phyloP scores from a whole-genome alignment of 148 eudicot genomes.

The Arctostaphylos glauca region DNA sequence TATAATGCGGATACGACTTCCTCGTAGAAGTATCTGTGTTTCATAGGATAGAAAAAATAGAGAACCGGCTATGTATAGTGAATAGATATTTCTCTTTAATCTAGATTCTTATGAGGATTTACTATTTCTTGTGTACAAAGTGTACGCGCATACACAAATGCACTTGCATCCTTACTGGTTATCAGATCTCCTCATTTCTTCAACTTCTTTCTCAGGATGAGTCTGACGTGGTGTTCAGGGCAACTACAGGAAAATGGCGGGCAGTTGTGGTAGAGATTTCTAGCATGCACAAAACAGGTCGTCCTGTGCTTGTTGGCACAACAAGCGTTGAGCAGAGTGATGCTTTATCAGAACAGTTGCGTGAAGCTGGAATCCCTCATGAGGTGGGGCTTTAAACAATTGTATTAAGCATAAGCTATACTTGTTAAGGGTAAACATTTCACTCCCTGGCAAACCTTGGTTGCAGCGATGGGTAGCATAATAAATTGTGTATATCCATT shows the following conservation, averaged over 20 bases:
- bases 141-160: slow-evolving; percentile 5
- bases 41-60: slow-evolving; percentile 1
- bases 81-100: slow-evolving; percentile 8
- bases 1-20: no score
- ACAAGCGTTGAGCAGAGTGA: slow-evolving; percentile 98
- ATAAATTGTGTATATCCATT: not conserved
- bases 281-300: slow-evolving; percentile 92
- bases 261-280: slow-evolving; percentile 97
- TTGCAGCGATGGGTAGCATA: not conserved
- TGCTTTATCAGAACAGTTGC: slow-evolving; percentile 75
- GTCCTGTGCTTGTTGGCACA: slow-evolving; percentile 98
- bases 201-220: slow-evolving; percentile 64
- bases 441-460: not conserved
- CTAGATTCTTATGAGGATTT: not conserved
- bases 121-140: not conserved
- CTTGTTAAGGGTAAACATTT: not conserved
- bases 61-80: not conserved
- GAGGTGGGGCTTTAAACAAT: slow-evolving; percentile 51
- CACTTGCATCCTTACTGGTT: not conserved
- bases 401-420: not conserved
- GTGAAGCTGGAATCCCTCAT: slow-evolving; percentile 83
- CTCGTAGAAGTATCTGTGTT: no score
- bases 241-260: slow-evolving; percentile 88
- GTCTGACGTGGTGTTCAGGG: slow-evolving; percentile 93
- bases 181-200: slow-evolving; percentile 8